A percentile compares a stretch with the other conserved stretches of the same genome.
These are phyloP conservation scores for Sarocladium oryzae DNA, from an alignment of 2,329 filamentous ascomycete species.

Conservation along the genomic window DNA sequence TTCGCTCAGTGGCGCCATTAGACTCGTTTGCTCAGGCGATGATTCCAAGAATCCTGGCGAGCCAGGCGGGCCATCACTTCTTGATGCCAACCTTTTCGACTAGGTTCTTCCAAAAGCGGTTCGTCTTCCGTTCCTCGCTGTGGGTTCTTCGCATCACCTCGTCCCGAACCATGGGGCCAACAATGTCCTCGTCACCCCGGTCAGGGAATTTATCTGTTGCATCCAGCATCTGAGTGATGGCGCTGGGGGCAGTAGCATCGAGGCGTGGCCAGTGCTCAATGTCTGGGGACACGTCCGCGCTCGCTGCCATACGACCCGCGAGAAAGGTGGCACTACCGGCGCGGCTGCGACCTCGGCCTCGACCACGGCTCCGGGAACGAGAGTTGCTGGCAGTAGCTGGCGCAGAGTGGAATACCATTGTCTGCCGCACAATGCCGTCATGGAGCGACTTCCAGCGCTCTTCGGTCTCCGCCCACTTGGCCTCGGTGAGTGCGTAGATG, in stretches of 20 bases:
- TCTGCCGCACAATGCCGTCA: conserved; percentile 53
- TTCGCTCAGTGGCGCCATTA: not conserved
- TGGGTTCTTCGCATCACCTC: conserved; percentile 42
- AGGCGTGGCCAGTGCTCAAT: conserved; percentile 38
- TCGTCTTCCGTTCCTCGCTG: conserved; percentile 37
- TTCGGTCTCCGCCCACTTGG: conserved; percentile 83
- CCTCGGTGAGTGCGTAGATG: conserved; percentile 76
- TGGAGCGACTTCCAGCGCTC: conserved; percentile 65
- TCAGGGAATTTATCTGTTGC: conserved; percentile 80
- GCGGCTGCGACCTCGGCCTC: conserved; percentile 10
- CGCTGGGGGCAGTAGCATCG: conserved; percentile 52
- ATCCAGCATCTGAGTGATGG: conserved; percentile 63
- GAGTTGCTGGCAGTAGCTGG: conserved; percentile 21
- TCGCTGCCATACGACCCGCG: not conserved
- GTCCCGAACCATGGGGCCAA: conserved; percentile 77
- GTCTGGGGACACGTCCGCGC: conserved; percentile 17
- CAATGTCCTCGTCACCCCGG: conserved; percentile 84
- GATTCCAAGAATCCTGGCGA: not conserved
- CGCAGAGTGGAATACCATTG: conserved; percentile 28
- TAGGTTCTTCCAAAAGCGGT: conserved; percentile 42
- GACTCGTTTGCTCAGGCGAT: too few relatives aligned
- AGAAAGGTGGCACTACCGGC: conserved; percentile 10
- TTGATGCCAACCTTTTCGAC: conserved; percentile 36
- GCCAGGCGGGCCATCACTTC: conserved; percentile 3
- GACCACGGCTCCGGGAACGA: conserved; percentile 30